Evolutionary conservation across 768 basidiomycete species (phyloP).

Genomic region (Suillus tomentosus): DNA sequence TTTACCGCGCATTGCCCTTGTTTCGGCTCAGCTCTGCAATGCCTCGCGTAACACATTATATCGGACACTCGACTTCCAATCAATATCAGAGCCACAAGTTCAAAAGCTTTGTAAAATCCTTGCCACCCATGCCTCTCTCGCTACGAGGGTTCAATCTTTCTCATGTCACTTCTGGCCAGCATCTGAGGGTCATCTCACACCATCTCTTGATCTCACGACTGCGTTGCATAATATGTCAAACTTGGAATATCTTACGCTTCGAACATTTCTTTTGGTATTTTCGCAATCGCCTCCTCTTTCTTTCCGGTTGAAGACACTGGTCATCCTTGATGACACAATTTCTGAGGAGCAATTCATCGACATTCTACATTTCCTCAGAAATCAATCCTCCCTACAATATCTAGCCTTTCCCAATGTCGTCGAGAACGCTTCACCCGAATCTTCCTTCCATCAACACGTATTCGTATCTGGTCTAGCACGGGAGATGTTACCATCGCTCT

Average conservation of each 20-base stretch:
- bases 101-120: constrained; percentile 24
- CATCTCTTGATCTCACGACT: constrained; percentile 22
- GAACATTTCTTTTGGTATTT: constrained; percentile 27
- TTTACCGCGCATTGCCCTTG: constrained; percentile 25
- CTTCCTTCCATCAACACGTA: constrained; percentile 5
- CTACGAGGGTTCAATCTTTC: constrained; percentile 26
- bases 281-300: constrained; percentile 20
- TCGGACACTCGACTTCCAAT: constrained; percentile 22
- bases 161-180: constrained; percentile 27
- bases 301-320: constrained; percentile 27
- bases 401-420: constrained; percentile 30
- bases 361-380: constrained; percentile 26
- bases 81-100: constrained; percentile 15
- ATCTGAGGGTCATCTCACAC: constrained; percentile 13
- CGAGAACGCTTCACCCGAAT: constrained; percentile 15
- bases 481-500: constrained; percentile 26
- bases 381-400: constrained; percentile 28
- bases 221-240: constrained; percentile 34
- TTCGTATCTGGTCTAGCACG: constrained; percentile 3
- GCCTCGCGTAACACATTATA: constrained; percentile 27
- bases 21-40: constrained; percentile 25
- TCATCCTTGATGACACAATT: constrained; percentile 30
- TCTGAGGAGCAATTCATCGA: constrained; percentile 24
- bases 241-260: constrained; percentile 29
- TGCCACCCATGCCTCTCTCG: constrained; percentile 24